Base-by-base conservation (phyloP, 371 early-diverging fungal species). In the Mucor saturninus region DNA sequence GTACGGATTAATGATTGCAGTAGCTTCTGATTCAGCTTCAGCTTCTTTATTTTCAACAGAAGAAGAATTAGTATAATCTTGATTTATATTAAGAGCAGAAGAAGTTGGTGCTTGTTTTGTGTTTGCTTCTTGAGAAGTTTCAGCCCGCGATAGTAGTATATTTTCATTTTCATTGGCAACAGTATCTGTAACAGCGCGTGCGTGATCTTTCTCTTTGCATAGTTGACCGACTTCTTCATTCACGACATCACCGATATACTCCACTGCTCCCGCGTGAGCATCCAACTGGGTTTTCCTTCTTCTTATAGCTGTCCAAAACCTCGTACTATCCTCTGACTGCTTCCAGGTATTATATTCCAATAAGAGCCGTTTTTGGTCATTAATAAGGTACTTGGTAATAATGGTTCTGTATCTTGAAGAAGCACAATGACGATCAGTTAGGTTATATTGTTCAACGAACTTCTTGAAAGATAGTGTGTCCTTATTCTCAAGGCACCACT, bases 271-370 rank as follows among this genome's bases (percentile, higher is more conserved):
- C 37, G 50, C 59, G 49, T 58, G 59, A 58, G 59, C 38, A 37
- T 58, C 50, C 50, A 49, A 35, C 46, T 58, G 59, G 35, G 29
- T 49, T 38, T 49, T 58, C 50, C 49, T 48, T 58, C 59, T 58
- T 49, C 50, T 58, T 58, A 58, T 49, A 49, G 4, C 38, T 58
- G 59, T 29, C 59, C 59, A 58, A 58, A 49, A 58, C 38, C 59
- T 58, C 50, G 59, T 49, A 58, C 49, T 58, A 58, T 58, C 50
- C 38, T 58, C 59, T 58, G 59, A 58, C 31, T 37, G 2, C 50
- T 58, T 58, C 59, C 59, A 58, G 50, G 50, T 49, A 58, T 58
- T 58, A 58, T 58, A 58, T 58, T 58, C 59, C 38, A 49, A 38
- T 58, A 58, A 32, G 38, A 58, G 49, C 59, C 59, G 59, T 58